Percentiles rank a stretch among this genome's conserved stretches.
These are phyloP conservation scores for Primulina eburnea DNA, from an alignment of 257 asterid genomes.

Conservation along the genomic window DNA sequence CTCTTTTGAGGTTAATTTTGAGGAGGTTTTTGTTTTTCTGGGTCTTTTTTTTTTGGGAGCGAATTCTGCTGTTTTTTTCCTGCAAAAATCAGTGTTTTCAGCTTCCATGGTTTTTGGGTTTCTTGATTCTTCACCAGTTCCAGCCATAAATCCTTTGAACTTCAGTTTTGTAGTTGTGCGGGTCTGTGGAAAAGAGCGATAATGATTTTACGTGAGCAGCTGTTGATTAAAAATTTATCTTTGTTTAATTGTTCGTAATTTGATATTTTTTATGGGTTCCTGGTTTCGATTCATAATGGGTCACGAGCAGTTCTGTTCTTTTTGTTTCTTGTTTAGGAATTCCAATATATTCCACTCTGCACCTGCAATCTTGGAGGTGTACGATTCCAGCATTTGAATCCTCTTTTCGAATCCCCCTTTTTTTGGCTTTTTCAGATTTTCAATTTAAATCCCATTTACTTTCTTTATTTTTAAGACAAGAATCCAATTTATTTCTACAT, in stretches of 20 bases:
- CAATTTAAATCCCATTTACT: background rate
- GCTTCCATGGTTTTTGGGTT: background rate
- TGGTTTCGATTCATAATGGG: background rate
- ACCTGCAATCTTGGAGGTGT: background rate
- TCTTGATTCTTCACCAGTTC: background rate
- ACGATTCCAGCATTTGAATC: background rate
- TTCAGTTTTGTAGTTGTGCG: background rate
- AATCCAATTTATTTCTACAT: background rate
- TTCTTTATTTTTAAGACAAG: too few species aligned
- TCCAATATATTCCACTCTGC: conserved; percentile 1
- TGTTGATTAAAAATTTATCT: too few species aligned
- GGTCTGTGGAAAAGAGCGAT: background rate
- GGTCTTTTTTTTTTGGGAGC: background rate
- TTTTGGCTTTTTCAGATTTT: background rate
- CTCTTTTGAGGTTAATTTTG: background rate
- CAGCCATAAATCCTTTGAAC: background rate
- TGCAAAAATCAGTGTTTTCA: background rate
- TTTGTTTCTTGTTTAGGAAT: background rate
- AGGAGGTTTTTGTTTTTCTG: background rate
- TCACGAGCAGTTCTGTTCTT: background rate
- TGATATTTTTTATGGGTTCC: background rate
- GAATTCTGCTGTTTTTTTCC: background rate
- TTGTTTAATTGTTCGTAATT: background rate
- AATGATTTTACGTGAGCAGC: background rate
- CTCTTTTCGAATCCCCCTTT: background rate